Evolutionary conservation across 768 basidiomycete genomes (phyloP), one percentile per base, ranked within the genome.

Genomic region (Mycena rosella): DNA sequence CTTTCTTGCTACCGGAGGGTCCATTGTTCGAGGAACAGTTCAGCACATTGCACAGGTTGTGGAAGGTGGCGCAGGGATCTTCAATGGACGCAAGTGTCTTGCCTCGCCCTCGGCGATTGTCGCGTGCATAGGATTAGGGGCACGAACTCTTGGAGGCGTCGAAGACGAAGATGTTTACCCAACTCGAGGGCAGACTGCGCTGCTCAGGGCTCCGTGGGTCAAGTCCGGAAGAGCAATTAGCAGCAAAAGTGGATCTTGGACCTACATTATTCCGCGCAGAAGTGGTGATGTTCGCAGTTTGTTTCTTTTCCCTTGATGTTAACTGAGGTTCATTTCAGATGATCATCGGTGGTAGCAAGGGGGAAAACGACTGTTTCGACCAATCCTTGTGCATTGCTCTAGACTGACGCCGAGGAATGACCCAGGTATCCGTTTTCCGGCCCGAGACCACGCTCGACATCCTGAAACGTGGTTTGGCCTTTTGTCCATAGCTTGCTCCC

Each of bases 171-270:
- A 80, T 26, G 80, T 96, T 26, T 89, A 87, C 74, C 94, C 96
- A 1, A 86, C 95, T 69, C 85, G 95, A 48, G 96, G 96, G 10
- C 96, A 97, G 79, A 91, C 93, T 0, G 89, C 96, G 11, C 76
- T 96, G 20, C 83, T 96, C 24, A 78, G 87, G 42, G 92, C 93
- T 3, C 91, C 93, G 0, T 85, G 86, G 79, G 81, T 94, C 49
- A 84, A 87, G 32, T 87, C 83, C 73, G 89, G 89, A 10, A 78
- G 82, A 59, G 86, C 88, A 0, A 71, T 84, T 20, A 82, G 80
- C 64, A 80, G 79, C 32, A 71, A 70, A 15, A 75, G 79, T 5
- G 85, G 84, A 4, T 75, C 79, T 5, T 81, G 82, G 79, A 89
- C 90, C 47, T 93, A 91, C 76, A 81, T 90, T 63, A 90, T 93